A percentile compares a stretch with the other conserved stretches of the same genome.
phyloP scores from a whole-genome alignment of 2,329 filamentous ascomycete species.

The Trichoderma sp. region DNA sequence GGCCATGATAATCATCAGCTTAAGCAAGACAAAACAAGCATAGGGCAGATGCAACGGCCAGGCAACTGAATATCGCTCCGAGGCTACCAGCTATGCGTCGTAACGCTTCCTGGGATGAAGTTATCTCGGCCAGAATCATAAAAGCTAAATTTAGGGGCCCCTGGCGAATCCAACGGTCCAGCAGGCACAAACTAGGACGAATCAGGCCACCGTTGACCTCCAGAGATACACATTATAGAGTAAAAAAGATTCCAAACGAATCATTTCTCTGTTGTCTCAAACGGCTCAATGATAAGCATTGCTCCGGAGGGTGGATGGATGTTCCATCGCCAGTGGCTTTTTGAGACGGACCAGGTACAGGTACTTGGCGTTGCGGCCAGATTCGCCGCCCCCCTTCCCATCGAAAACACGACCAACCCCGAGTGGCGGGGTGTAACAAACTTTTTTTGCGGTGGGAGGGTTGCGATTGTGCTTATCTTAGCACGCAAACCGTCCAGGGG shows the following conservation, averaged over 20 bases:
- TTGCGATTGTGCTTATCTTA: slow-evolving; percentile 16
- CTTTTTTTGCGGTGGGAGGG: background rate
- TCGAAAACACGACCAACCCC: background rate
- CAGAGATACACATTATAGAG: background rate
- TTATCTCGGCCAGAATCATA: background rate
- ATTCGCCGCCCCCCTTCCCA: slow-evolving; percentile 5
- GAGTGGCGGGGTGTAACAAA: slow-evolving; percentile 18
- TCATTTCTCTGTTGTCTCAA: background rate
- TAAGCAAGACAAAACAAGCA: background rate
- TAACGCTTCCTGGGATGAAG: background rate
- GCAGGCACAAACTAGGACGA: background rate
- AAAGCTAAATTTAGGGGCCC: background rate
- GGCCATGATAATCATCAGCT: background rate
- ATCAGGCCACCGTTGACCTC: background rate
- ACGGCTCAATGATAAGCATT: background rate
- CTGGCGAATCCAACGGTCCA: background rate
- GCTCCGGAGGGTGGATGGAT: background rate
- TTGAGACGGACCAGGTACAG: background rate
- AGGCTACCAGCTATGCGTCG: background rate
- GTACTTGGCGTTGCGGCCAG: background rate
- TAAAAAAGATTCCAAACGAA: slow-evolving; percentile 7
- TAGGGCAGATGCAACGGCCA: background rate
- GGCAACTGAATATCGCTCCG: background rate
- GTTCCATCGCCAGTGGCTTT: background rate
- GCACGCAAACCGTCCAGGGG: slow-evolving; percentile 3